These are phyloP conservation scores for Styphnolobium japonicum DNA, from an alignment of 306 rosid genomes.

Conservation along the genomic window DNA sequence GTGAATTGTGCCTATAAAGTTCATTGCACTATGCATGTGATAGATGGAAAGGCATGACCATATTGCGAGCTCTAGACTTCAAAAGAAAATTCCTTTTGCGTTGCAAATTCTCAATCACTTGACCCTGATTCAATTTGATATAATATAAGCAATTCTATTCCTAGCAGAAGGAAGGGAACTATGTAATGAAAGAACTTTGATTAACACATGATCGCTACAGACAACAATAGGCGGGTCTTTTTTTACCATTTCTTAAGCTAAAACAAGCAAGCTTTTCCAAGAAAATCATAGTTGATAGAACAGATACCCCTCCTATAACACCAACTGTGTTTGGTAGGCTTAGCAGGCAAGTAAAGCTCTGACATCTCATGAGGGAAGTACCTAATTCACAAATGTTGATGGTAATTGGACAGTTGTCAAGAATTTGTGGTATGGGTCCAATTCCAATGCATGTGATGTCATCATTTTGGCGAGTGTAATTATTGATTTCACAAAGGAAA, in stretches of 20 bases:
- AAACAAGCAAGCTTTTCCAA: slow-evolving; percentile 79
- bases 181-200: slow-evolving; percentile 38
- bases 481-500: too few species aligned
- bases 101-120: slow-evolving; percentile 46
- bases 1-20: slow-evolving; percentile 46
- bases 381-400: slow-evolving; percentile 20
- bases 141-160: slow-evolving; percentile 24
- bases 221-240: slow-evolving; percentile 76
- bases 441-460: too few species aligned
- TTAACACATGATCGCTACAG: slow-evolving; percentile 62
- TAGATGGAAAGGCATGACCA: slow-evolving; percentile 73
- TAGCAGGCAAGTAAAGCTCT: slow-evolving; percentile 27
- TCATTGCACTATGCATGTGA: slow-evolving; percentile 60
- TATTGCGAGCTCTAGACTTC: slow-evolving; percentile 54
- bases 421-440: too few species aligned
- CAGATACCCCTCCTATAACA: slow-evolving; percentile 76
- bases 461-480: too few species aligned
- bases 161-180: slow-evolving; percentile 30
- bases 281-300: slow-evolving; percentile 70
- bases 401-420: too few species aligned
- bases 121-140: slow-evolving; percentile 28
- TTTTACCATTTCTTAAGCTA: slow-evolving; percentile 57
- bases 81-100: slow-evolving; percentile 45
- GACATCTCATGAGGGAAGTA: slow-evolving; percentile 27
- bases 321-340: slow-evolving; percentile 72